These are phyloP conservation scores for Isochrysis galbana DNA, from an alignment of 78 protist species.

Conservation along the genomic window DNA sequence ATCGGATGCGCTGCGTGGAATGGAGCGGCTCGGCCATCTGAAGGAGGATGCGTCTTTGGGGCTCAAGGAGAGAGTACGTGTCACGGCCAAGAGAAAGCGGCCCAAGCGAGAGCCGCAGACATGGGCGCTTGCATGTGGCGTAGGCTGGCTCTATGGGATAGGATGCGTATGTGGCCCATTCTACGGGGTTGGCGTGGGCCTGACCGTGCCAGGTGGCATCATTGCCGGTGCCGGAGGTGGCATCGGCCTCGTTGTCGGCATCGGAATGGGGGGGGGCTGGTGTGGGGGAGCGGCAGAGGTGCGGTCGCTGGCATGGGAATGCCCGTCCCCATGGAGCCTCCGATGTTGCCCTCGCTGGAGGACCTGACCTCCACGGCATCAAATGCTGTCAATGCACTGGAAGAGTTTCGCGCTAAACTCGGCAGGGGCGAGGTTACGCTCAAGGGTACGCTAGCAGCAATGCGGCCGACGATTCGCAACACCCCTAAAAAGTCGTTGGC, in stretches of 20 bases:
- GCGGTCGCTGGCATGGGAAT: not conserved
- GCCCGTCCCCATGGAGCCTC: not conserved
- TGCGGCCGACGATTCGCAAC: no score
- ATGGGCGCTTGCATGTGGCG: not conserved
- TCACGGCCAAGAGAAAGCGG: no score
- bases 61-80: no score
- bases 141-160: constrained; percentile 1
- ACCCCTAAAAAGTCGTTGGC: no score
- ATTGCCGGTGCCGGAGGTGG: not conserved
- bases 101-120: not conserved
- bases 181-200: constrained; percentile 10
- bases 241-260: not conserved
- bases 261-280: not conserved
- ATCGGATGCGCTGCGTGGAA: no score
- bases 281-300: not conserved
- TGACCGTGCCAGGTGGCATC: not conserved
- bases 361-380: no score
- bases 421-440: no score
- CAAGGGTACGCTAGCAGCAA: no score
- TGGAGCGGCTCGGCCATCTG: no score
- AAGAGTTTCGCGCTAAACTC: no score
- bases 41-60: no score
- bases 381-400: no score
- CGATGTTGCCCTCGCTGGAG: not conserved
- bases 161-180: not conserved